Conservation (phyloP, 108 stramenopile genomes). For the Craspedostauros australis region DNA sequence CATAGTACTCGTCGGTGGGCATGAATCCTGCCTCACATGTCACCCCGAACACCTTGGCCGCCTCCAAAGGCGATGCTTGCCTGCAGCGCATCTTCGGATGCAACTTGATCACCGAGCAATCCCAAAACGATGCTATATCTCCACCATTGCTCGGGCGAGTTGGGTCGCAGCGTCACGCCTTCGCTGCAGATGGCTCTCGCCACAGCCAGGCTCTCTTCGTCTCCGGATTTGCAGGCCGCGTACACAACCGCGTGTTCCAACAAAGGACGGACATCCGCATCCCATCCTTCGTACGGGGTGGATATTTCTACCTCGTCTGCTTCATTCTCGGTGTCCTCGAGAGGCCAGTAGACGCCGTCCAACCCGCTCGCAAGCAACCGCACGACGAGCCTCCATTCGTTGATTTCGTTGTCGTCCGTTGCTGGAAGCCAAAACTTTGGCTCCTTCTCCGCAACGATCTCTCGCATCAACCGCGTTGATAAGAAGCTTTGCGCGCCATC, state of each 20-base stretch:
- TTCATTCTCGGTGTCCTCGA: conserved; percentile 25
- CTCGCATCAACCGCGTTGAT: conserved; percentile 14
- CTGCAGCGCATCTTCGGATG: conserved; percentile 68
- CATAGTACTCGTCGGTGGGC: too few relatives aligned
- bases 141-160: conserved; percentile 82
- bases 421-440: conserved; percentile 43
- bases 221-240: conserved; percentile 64
- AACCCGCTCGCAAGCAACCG: conserved; percentile 29
- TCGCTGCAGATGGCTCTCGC: conserved; percentile 74
- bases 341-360: conserved; percentile 33
- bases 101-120: conserved; percentile 69
- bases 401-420: conserved; percentile 8
- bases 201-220: conserved; percentile 56
- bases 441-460: conserved; percentile 35
- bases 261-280: conserved; percentile 65
- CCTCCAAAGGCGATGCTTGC: conserved; percentile 60
- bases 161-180: conserved; percentile 74
- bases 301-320: conserved; percentile 16
- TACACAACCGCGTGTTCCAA: conserved; percentile 67
- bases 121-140: conserved; percentile 73
- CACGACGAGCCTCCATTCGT: conserved; percentile 56
- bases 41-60: conserved; percentile 47
- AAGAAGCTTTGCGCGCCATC: neutral
- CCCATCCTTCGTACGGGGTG: conserved; percentile 45
- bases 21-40: too few relatives aligned